Evolutionary conservation across 106 monocot genomes (phyloP).

Genomic region (Dioscorea alata): DNA sequence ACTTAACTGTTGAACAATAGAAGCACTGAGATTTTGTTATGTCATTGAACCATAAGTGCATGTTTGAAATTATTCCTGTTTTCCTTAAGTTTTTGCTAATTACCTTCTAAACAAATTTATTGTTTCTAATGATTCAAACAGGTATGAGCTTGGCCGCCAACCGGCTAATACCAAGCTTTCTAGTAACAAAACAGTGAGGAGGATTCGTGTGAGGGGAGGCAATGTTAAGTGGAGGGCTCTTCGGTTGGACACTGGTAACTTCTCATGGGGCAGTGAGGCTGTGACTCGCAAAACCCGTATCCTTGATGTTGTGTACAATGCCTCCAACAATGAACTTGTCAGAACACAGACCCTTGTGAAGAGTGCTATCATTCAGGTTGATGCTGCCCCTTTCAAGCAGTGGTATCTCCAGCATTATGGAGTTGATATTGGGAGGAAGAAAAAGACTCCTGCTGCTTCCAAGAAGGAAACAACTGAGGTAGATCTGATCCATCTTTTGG

Average conservation of each 20-base stretch:
- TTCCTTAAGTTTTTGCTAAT: neutral
- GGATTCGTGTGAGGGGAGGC: conserved; percentile 77
- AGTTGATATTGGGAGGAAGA: conserved; percentile 80
- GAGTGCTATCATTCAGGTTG: conserved; percentile 85
- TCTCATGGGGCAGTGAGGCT: conserved; percentile 87
- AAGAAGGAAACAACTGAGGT: conserved; percentile 67
- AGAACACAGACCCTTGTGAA: conserved; percentile 86
- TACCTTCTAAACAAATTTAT: neutral
- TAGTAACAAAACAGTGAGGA: conserved; percentile 86
- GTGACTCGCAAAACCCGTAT: conserved; percentile 79
- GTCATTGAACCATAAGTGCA: too few relatives aligned
- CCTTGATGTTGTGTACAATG: conserved; percentile 85
- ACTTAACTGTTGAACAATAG: too few relatives aligned
- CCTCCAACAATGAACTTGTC: conserved; percentile 89
- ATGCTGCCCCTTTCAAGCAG: conserved; percentile 89
- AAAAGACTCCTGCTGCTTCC: conserved; percentile 18
- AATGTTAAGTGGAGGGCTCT: conserved; percentile 91
- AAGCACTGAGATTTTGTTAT: too few relatives aligned
- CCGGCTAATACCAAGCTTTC: conserved; percentile 80
- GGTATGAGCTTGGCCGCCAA: conserved; percentile 51
- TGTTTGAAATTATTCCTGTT: neutral
- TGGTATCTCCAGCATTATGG: conserved; percentile 94
- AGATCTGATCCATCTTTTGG: neutral
- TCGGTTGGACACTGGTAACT: conserved; percentile 79
- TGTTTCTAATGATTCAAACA: neutral